These are phyloP conservation scores for Carallia brachiata DNA, from an alignment of 345 rosid genomes.

Conservation along the genomic window DNA sequence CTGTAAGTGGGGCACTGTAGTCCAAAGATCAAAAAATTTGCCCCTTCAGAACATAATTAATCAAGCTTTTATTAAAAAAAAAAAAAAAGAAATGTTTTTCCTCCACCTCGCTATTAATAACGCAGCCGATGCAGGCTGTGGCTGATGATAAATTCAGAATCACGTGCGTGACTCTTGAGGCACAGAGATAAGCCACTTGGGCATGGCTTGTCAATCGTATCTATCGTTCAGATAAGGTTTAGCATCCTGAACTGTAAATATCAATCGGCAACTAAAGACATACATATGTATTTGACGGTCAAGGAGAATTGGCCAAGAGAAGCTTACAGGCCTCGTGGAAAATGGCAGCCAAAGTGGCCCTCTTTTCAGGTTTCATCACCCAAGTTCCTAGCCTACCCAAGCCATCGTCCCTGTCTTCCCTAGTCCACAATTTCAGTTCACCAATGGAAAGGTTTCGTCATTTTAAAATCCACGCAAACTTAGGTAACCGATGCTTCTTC, in stretches of 20 bases:
- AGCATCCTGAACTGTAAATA: background rate
- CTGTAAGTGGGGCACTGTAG: no score
- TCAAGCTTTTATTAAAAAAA: no score
- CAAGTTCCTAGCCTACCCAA: slow-evolving; percentile 24
- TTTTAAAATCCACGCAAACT: slow-evolving; percentile 58
- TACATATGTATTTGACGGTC: background rate
- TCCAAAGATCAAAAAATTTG: no score
- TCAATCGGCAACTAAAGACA: slow-evolving; percentile 8
- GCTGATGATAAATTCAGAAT: no score
- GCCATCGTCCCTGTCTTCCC: slow-evolving; percentile 21
- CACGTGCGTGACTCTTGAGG: no score
- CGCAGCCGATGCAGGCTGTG: no score
- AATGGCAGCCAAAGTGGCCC: slow-evolving; percentile 54
- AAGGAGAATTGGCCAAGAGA: background rate
- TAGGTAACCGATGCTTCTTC: slow-evolving; percentile 32
- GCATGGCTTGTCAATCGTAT: no score
- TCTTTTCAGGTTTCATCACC: slow-evolving; percentile 34
- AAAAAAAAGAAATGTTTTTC: no score
- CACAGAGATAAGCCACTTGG: no score
- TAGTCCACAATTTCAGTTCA: slow-evolving; percentile 21
- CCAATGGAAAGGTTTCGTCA: slow-evolving; percentile 26
- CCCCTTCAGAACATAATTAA: no score
- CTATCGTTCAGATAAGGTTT: slow-evolving; percentile 26
- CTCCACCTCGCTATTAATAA: no score
- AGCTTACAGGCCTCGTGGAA: slow-evolving; percentile 3